Conservation (phyloP, 1,284 basidiomycete genomes). For the Sporisorium graminicola region DNA sequence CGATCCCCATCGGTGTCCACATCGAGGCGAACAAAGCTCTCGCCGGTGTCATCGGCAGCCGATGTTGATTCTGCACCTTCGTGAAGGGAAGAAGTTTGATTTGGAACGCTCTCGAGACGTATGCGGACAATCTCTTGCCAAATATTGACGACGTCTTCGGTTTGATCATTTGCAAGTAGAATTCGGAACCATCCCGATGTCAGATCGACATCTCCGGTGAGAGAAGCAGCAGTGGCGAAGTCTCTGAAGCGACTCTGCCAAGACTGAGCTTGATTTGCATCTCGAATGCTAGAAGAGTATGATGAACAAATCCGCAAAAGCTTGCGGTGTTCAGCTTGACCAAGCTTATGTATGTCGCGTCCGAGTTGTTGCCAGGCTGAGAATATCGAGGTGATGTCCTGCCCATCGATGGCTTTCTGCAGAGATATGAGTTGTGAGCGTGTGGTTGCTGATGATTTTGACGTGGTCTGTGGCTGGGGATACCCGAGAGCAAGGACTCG, state of each 20-base stretch:
- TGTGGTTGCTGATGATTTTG: background rate
- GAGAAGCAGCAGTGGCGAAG: conserved; percentile 17
- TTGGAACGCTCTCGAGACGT: conserved; percentile 12
- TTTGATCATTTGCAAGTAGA: conserved; percentile 18
- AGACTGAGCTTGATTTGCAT: background rate
- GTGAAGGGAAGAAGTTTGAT: background rate
- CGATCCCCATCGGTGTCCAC: conserved; percentile 12
- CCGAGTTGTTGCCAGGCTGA: conserved; percentile 18
- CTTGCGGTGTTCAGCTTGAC: conserved; percentile 18
- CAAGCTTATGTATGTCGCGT: background rate
- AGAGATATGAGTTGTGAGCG: background rate
- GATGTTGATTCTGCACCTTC: background rate
- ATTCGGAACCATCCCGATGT: conserved; percentile 21
- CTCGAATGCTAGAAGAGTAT: background rate
- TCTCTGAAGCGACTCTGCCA: conserved; percentile 9
- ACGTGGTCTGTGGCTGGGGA: background rate
- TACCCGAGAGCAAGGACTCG: conserved; percentile 24
- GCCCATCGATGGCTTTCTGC: conserved; percentile 28
- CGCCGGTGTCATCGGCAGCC: background rate
- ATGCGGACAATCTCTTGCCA: conserved; percentile 30
- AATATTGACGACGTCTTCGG: conserved; percentile 15
- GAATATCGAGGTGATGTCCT: conserved; percentile 15
- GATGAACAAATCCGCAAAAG: conserved; percentile 28
- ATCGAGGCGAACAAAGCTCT: conserved; percentile 33
- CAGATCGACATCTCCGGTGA: conserved; percentile 31